Base-by-base conservation (phyloP, 2,329 filamentous ascomycete species). In the Atkinsonella hypoxylon region DNA sequence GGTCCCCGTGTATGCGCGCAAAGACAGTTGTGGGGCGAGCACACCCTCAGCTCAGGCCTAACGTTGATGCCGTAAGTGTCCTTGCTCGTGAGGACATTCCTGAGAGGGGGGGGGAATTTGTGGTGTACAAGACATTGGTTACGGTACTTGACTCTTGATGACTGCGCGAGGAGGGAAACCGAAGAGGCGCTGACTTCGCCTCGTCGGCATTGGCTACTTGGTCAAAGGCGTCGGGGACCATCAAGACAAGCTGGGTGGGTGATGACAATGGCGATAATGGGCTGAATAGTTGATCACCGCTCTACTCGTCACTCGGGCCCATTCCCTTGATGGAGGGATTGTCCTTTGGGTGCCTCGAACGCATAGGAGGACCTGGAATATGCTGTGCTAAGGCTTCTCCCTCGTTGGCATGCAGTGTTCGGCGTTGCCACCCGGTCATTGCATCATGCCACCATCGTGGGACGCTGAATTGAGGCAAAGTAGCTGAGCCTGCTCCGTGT, bases 21-120 rank as follows among this genome's bases (percentile, higher is more conserved):
- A 32, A 53, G 45, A 50, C 51, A 51, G 51, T 10, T 50, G 52
- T 55, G 54, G 52, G 54, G 54, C 52, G 40, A 34, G 45, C n/a
- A 44, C 52, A 49, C 36, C 46, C 52, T 46, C 47, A 42, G 31
- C 34, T 26, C 42, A 20, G 18, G 39, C 26, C 34, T 39, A 49
- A 48, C 47, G 46, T 53, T 45, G 46, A 48, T 39, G 34, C 34
- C 15, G 43, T 17, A 41, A 36, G 32, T 36, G 30, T 48, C 38
- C 48, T 51, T 54, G 39, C 42, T 34, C 22, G 31, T 17, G 17
- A 43, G 43, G 43, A 44, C 54, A 55, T 55, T 55, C 54, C 54
- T 45, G 12, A 4, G 13, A 31, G 39, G 53, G 49, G 49, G 52
- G 47, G 50, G 38, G 47, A 32, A 38, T 49, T 20, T 20, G 40